Evolutionary conservation across 306 rosid species (phyloP), one percentile per base, ranked within the genome.

Genomic region (Fagus sylvatica): DNA sequence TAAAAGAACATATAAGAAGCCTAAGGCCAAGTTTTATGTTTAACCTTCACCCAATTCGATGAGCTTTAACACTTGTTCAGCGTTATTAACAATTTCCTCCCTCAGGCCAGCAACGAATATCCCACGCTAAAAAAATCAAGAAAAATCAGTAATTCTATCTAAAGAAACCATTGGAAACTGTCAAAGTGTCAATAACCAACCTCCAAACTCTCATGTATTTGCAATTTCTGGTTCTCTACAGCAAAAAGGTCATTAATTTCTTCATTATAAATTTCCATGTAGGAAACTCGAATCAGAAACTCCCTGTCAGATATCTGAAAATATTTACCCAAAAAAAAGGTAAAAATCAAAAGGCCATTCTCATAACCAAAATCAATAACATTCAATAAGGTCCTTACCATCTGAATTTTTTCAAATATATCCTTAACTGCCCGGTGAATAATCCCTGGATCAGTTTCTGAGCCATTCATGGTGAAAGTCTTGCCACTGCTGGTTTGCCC

Each of bases 401-500:
- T 79, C 39, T 91, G 91, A 40, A 90, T 95, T 82, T 85, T 87
- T n/a, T 57, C 87, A 86, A 93, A 95, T 71, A 93, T 69, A 12
- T 95, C 99, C 87, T 85, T 83, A 6, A 95, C 96, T 1, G 96
- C 94, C 4, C 82, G 85, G 75, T 89, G 91, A 86, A 95, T 95
- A 62, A 95, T 86, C 46, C 99, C 99, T 0, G 93, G 93, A 71
- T 95, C 96, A 10, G 66, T 79, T 78, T 93, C 90, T 30, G 88
- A 89, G 71, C 99, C 99, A 84, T 93, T 93, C 98, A 95, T 95
- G 41, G 99, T 95, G 88, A 91, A 95, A 12, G 99, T 95, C 87
- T 95, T 95, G 40, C 99, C 99, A 89, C 99, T 95, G 79, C 99
- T 95, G 43, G 99, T 95, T 87, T 91, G 99, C 56, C 99, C 98